A percentile compares a stretch with the other conserved stretches of the same genome.
These are phyloP conservation scores for Bruguiera parviflora DNA, from an alignment of 345 rosid genomes.

Conservation along the genomic window DNA sequence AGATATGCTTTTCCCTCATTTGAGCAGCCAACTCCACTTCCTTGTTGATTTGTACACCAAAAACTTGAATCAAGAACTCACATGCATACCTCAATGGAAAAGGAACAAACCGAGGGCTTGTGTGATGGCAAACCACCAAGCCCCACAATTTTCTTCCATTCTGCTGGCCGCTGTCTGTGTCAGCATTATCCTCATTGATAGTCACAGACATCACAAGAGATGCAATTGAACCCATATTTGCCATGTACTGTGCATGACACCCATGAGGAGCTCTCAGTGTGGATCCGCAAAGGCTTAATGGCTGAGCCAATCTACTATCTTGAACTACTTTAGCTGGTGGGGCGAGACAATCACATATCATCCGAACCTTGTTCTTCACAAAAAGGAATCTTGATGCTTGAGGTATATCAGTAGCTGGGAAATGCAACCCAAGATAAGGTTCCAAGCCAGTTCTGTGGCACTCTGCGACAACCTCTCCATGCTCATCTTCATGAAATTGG, in stretches of 20 bases:
- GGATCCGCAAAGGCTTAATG: slow-evolving; percentile 73
- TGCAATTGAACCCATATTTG: slow-evolving; percentile 76
- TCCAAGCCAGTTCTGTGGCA: slow-evolving; percentile 45
- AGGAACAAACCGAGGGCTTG: slow-evolving; percentile 64
- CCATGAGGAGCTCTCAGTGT: slow-evolving; percentile 82
- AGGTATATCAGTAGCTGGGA: slow-evolving; percentile 84
- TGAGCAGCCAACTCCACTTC: slow-evolving; percentile 69
- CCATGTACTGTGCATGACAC: slow-evolving; percentile 82
- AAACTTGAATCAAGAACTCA: slow-evolving; percentile 76
- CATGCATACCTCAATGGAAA: slow-evolving; percentile 85
- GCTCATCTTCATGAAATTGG: slow-evolving; percentile 85
- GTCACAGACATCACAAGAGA: slow-evolving; percentile 87
- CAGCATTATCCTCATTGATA: slow-evolving; percentile 56
- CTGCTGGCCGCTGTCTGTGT: slow-evolving; percentile 36
- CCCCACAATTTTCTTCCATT: slow-evolving; percentile 72
- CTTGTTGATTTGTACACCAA: slow-evolving; percentile 69
- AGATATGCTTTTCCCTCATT: slow-evolving; percentile 63
- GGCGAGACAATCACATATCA: slow-evolving; percentile 75
- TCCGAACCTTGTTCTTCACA: slow-evolving; percentile 79
- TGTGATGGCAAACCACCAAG: slow-evolving; percentile 87
- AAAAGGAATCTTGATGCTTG: slow-evolving; percentile 85
- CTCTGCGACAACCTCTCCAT: slow-evolving; percentile 88
- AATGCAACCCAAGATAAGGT: slow-evolving; percentile 78
- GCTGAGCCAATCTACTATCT: slow-evolving; percentile 54
- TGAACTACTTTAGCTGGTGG: slow-evolving; percentile 62